Conservation (phyloP, 2,329 filamentous ascomycete species). For the Dothiorella sarmentorum region DNA sequence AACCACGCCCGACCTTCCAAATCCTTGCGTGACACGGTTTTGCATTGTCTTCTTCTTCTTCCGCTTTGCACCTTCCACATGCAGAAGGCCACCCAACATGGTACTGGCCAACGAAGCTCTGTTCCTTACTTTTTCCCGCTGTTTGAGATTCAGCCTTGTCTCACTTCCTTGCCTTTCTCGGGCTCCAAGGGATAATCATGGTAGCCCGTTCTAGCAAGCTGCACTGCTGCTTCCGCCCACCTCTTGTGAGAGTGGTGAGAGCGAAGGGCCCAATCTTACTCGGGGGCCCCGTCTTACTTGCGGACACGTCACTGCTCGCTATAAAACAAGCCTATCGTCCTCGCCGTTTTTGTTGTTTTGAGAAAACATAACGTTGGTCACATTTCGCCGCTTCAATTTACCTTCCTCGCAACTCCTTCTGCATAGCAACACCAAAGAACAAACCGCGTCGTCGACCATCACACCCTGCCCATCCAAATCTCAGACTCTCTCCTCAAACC, state of each 20-base stretch:
- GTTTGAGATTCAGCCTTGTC: constrained; percentile 16
- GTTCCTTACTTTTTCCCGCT: constrained; percentile 13
- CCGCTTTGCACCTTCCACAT: neutral
- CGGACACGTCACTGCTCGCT: constrained; percentile 5
- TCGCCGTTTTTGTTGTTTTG: neutral
- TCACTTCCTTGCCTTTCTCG: constrained; percentile 14
- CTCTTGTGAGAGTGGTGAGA: neutral
- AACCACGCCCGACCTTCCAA: neutral
- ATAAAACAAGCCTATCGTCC: neutral
- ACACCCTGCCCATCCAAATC: too few species aligned
- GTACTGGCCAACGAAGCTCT: neutral
- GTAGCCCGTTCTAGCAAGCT: neutral
- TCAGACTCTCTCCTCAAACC: too few species aligned
- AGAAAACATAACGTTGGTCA: too few species aligned
- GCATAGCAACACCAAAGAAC: neutral
- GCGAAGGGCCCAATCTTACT: neutral
- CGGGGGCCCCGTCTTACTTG: neutral
- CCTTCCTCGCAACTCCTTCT: neutral
- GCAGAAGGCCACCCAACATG: neutral
- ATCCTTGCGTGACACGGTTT: neutral
- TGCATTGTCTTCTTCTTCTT: neutral
- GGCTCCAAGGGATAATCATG: constrained; percentile 14
- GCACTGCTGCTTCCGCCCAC: neutral
- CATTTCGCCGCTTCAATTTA: too few species aligned
- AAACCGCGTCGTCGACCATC: too few species aligned